Evolutionary conservation across 345 rosid genomes (phyloP), one percentile per base, ranked within the genome.

Genomic region (Moricandia moricandioides): DNA sequence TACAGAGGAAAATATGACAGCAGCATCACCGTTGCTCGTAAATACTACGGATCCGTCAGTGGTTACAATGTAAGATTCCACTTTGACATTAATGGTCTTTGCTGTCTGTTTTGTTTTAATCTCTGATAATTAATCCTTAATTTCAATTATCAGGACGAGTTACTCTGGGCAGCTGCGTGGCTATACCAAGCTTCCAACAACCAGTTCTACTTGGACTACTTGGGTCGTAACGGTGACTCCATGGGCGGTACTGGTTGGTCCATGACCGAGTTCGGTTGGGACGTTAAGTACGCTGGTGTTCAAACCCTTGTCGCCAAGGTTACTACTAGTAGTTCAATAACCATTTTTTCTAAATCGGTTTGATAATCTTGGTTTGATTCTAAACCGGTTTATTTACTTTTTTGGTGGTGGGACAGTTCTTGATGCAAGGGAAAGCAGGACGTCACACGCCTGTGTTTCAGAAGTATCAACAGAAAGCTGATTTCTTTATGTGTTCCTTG

Each of bases 151-250:
- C 82, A 95, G 98, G 99, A 95, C 56, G 99, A 92, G 75, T 80
- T 95, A 85, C 79, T 95, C 0, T 95, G 98, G 98, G 98, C 97
- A 24, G 96, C 99, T 26, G 97, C 99, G n/a, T 95, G 99, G 99
- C 49, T 95, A 82, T 92, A 83, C 72, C 89, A 91, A 43, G 99
- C 99, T 30, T 85, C 94, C 2, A 81, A 86, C 86, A 88, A 84
- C 18, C 82, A 85, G 52, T 86, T 79, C 78, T 95, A 89, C 84
- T 70, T 92, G 83, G 81, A 86, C 83, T 95, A 95, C 84, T 85
- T 95, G 57, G 98, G 86, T 33, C 84, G 79, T 9, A 95, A 95
- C 64, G 98, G 90, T 29, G 96, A 92, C 26, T 73, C 91, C 0
- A 75, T 95, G 87, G 99, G 99, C 13, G 99, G 94, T 70, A 92